These are phyloP conservation scores for Gamsiella multidivaricata DNA, from an alignment of 192 early-diverging fungal species.

Conservation along the genomic window DNA sequence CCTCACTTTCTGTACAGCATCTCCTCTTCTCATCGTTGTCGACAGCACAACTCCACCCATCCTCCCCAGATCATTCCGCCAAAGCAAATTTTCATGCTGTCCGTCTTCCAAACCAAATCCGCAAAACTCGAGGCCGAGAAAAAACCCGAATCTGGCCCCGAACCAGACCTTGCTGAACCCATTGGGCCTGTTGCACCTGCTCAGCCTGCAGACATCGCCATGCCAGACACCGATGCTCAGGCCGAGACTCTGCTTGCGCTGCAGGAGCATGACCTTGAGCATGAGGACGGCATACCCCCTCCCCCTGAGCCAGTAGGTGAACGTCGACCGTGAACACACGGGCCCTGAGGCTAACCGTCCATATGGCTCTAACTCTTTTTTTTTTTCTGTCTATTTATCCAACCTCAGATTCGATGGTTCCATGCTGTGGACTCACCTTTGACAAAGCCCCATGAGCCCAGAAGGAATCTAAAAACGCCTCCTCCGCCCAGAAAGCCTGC, in stretches of 20 bases:
- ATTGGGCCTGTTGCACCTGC: background rate
- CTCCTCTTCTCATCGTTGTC: too few relatives aligned
- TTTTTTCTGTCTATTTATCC: background rate
- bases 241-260: background rate
- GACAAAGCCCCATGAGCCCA: constrained; percentile 41
- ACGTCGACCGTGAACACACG: background rate
- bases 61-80: too few relatives aligned
- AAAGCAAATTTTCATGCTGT: too few relatives aligned
- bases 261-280: constrained; percentile 9
- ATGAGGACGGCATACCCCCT: constrained; percentile 1
- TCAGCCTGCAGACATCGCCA: background rate
- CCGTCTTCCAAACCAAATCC: too few relatives aligned
- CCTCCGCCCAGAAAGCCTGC: constrained; percentile 52
- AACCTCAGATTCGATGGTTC: constrained; percentile 57
- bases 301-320: constrained; percentile 32
- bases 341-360: too few relatives aligned
- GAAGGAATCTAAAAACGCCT: constrained; percentile 30
- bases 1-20: too few relatives aligned
- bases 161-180: background rate
- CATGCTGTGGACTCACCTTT: constrained; percentile 61
- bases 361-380: too few relatives aligned
- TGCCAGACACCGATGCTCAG: background rate
- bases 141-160: constrained; percentile 3
- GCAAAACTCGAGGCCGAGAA: too few relatives aligned
- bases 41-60: too few relatives aligned